Evolutionary conservation across 257 asterid species (phyloP).

Genomic region (Leonotis leonurus): DNA sequence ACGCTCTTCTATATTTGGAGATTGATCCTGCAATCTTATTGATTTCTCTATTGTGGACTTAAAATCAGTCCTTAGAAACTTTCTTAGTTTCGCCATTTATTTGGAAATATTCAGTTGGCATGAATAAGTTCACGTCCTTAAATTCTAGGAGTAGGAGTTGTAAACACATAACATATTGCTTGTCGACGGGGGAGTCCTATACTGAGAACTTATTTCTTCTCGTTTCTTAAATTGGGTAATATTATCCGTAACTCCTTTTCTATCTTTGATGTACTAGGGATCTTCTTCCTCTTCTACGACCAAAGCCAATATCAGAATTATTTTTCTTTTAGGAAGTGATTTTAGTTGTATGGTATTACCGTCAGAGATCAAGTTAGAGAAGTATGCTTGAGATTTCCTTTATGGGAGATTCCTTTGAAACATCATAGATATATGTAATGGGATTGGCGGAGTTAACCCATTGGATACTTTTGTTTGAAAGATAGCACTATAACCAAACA

Average conservation of each 20-base stretch:
- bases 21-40: not conserved
- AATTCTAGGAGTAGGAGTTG: not conserved
- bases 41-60: not conserved
- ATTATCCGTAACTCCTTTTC: slow-evolving; percentile 1
- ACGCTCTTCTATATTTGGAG: not conserved
- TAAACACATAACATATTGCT: not conserved
- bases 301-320: slow-evolving; percentile 1
- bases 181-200: not conserved
- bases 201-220: not conserved
- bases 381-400: slow-evolving; percentile 13
- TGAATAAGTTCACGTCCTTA: not conserved
- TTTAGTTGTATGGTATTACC: not conserved
- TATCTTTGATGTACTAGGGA: slow-evolving; percentile 10
- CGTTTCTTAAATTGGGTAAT: not conserved
- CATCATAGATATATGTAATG: slow-evolving; percentile 16
- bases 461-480: slow-evolving; percentile 18
- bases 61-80: not conserved
- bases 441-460: slow-evolving; percentile 10
- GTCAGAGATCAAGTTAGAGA: slow-evolving; percentile 9
- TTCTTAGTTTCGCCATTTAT: slow-evolving; percentile 1
- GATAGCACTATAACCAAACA: slow-evolving; percentile 9
- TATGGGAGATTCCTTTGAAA: slow-evolving; percentile 1
- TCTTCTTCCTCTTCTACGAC: slow-evolving; percentile 8
- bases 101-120: not conserved
- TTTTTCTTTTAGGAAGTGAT: slow-evolving; percentile 13